These are phyloP conservation scores for Hygrophorus pudorinus DNA, from an alignment of 768 basidiomycete species.

Conservation along the genomic window DNA sequence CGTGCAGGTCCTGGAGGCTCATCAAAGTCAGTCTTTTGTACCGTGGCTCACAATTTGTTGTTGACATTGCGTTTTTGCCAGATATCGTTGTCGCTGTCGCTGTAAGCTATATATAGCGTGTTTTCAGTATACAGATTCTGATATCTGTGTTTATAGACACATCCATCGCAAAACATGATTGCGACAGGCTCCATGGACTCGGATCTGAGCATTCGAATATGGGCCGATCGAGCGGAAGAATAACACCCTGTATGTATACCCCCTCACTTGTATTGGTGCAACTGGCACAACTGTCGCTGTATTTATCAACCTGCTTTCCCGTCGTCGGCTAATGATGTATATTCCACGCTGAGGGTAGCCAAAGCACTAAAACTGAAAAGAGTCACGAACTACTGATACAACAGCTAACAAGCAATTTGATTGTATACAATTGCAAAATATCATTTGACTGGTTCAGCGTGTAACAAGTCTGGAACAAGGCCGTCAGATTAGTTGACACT, in stretches of 20 bases:
- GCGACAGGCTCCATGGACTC: slow-evolving; percentile 82
- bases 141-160: not conserved
- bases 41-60: not conserved
- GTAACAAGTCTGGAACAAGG: slow-evolving; percentile 37
- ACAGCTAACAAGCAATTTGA: not conserved
- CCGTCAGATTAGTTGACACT: not conserved
- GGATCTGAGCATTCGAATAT: slow-evolving; percentile 75
- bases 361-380: not conserved
- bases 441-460: slow-evolving; percentile 51
- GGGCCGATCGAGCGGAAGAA: slow-evolving; percentile 45
- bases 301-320: not conserved
- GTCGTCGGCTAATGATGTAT: not conserved
- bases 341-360: not conserved
- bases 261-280: no score
- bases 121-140: slow-evolving; percentile 1
- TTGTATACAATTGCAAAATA: not conserved
- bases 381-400: not conserved
- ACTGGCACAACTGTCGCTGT: not conserved
- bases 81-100: slow-evolving; percentile 79
- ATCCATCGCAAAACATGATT: slow-evolving; percentile 54
- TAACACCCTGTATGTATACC: not conserved
- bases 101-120: slow-evolving; percentile 27
- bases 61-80: slow-evolving; percentile 9
- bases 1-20: slow-evolving; percentile 71
- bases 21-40: slow-evolving; percentile 42